Evolutionary conservation across 805 yeast genomes (phyloP), one percentile per base, ranked within the genome.

Genomic region (Cyberlindnera meyerae): DNA sequence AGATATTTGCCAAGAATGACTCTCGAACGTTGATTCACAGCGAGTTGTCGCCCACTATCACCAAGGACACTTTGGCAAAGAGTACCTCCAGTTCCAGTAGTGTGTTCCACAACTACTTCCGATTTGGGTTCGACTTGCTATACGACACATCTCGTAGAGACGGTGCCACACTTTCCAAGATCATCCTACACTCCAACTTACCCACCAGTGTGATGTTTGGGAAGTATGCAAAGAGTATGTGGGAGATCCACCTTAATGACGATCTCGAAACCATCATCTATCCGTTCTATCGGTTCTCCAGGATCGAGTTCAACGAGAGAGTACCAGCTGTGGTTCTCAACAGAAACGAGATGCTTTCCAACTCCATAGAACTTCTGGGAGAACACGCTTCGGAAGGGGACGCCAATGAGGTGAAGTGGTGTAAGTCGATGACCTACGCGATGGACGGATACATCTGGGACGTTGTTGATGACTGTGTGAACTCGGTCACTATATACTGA

Each of bases 51-150:
- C n/a, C n/a, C n/a, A n/a, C n/a, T n/a, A n/a, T n/a, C n/a, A n/a
- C n/a, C n/a, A n/a, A n/a, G n/a, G n/a, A n/a, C n/a, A n/a, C n/a
- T n/a, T n/a, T n/a, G n/a, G n/a, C n/a, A n/a, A n/a, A n/a, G n/a
- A n/a, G n/a, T n/a, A n/a, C n/a, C n/a, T n/a, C n/a, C n/a, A n/a
- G n/a, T n/a, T n/a, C n/a, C n/a, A n/a, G n/a, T n/a, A n/a, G n/a
- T 2, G 35, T 69, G 33, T 71, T 76, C 44, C 82, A 77, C 53
- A 77, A 77, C 49, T 77, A 77, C 51, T 77, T 68, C 52, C 52
- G 63, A 16, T 62, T 52, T 44, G 84, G 84, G 0, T 55, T 76
- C 27, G 84, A 77, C 51, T 52, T 76, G 8, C 54, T 76, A 17
- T 77, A 74, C 9, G 22, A 20, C 52, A 35, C 28, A 9, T 36